A percentile compares a stretch with the other conserved stretches of the same genome.
phyloP scores from a whole-genome alignment of 352 stramenopile genomes.

The Blastocystis sp. region DNA sequence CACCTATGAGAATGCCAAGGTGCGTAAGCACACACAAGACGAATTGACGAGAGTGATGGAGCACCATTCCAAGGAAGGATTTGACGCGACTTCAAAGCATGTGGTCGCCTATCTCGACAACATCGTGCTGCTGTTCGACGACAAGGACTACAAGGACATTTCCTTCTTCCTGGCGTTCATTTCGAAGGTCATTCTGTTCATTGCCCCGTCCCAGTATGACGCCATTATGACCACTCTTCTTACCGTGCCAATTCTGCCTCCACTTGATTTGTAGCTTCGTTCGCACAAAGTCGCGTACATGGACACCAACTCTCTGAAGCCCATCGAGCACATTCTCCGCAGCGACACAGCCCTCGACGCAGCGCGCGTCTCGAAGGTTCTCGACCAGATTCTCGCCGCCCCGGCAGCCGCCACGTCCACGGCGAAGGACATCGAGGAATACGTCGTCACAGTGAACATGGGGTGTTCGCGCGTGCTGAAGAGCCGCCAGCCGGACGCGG shows the following conservation, averaged over 20 bases:
- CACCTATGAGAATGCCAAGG: constrained; percentile 45
- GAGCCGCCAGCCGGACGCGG: not conserved
- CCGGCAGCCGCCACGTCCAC: not conserved
- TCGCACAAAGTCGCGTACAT: constrained; percentile 33
- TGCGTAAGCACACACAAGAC: constrained; percentile 5
- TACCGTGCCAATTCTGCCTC: not conserved
- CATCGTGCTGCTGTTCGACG: not conserved
- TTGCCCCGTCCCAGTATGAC: not conserved
- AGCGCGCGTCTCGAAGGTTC: not conserved
- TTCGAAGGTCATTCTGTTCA: not conserved
- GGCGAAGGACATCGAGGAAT: not conserved
- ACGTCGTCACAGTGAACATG: not conserved
- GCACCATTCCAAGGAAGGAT: not conserved
- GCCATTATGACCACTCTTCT: not conserved
- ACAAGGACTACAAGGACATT: not conserved
- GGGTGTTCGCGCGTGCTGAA: not conserved
- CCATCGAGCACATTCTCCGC: constrained; percentile 9
- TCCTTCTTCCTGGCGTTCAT: constrained; percentile 38
- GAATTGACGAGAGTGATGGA: constrained; percentile 7
- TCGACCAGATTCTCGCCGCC: not conserved
- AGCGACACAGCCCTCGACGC: not conserved
- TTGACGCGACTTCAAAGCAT: not conserved
- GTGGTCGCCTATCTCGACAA: constrained; percentile 25
- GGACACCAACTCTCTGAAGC: constrained; percentile 18
- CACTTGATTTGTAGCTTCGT: constrained; percentile 8